Conservation (phyloP, 129 eudicot species). For the Solidago caesia region DNA sequence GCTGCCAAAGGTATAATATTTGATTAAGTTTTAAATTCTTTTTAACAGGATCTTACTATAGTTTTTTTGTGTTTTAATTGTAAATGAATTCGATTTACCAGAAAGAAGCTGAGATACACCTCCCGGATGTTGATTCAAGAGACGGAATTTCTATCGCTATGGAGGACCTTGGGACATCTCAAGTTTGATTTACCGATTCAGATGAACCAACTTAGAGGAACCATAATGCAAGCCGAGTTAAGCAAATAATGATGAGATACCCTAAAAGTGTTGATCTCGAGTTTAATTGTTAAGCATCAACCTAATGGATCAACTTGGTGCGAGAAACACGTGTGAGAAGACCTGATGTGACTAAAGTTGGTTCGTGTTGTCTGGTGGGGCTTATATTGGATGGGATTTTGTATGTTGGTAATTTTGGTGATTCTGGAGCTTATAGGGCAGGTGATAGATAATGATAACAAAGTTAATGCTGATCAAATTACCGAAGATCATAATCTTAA, state of each 20-base stretch:
- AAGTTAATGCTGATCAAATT: too few species aligned
- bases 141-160: conserved; percentile 83
- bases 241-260: conserved; percentile 4
- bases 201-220: background rate
- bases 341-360: too few species aligned
- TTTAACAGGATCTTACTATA: background rate
- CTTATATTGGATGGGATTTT: too few species aligned
- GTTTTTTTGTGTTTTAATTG: background rate
- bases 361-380: too few species aligned
- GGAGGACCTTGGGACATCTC: conserved; percentile 94
- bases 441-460: too few species aligned
- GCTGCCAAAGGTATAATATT: conserved; percentile 70
- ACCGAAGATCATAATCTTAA: too few species aligned
- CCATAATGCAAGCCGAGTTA: background rate
- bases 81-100: conserved; percentile 22
- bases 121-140: conserved; percentile 85
- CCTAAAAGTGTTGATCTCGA: background rate
- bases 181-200: conserved; percentile 43
- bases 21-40: background rate
- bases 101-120: conserved; percentile 98
- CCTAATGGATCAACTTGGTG: conserved; percentile 6
- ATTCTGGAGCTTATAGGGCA: too few species aligned
- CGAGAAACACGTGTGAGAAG: too few species aligned
- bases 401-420: too few species aligned
- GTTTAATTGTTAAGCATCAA: conserved; percentile 13